Base-by-base conservation (phyloP, 495 filamentous ascomycete species). In the Cairneyella variabilis region DNA sequence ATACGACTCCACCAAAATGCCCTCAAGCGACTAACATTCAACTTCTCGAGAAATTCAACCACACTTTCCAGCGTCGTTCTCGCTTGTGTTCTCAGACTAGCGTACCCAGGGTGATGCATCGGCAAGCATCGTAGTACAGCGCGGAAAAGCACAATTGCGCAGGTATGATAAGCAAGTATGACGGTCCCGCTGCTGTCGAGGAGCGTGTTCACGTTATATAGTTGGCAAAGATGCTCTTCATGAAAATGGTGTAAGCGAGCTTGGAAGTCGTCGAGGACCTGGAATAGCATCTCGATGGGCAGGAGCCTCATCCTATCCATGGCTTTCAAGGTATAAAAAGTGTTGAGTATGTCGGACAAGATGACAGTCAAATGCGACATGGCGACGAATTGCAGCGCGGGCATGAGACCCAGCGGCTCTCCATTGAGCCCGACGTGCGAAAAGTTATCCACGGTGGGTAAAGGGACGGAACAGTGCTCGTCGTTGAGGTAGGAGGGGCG, bases 121-220 rank as follows among this genome's bases (percentile, higher is more conserved):
- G 67, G 63, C 18, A 84, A 66, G n/a, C n/a, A n/a, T 18, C 78
- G 75, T 37, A 84, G 73, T 51, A 83, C 80, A 60, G 72, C 79
- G 22, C 81, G 75, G 64, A 82, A 80, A 4, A 84, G 71, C 36
- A 80, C 82, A 56, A 83, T 82, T 64, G 82, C 79, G 9, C 77
- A 79, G 27, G 81, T 76, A 45, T 83, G 80, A 64, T 83, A 84
- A 38, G 77, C 75, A 22, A 84, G 68, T 48, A 82, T 78, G n/a
- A 83, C 71, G 26, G 77, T 75, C 4, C 79, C 79, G 21, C 28
- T 46, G 21, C 30, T 46, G 63, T 73, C 72, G 42, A 42, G 37
- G n/a, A 46, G 12, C 28, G 54, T 32, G 2, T 32, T 23, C 14
- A 41, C 26, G 20, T 55, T 55, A n/a, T 41, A 41, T 11, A 55